Conservation (phyloP, 2,329 filamentous ascomycete genomes). For the Dothistroma pini region DNA sequence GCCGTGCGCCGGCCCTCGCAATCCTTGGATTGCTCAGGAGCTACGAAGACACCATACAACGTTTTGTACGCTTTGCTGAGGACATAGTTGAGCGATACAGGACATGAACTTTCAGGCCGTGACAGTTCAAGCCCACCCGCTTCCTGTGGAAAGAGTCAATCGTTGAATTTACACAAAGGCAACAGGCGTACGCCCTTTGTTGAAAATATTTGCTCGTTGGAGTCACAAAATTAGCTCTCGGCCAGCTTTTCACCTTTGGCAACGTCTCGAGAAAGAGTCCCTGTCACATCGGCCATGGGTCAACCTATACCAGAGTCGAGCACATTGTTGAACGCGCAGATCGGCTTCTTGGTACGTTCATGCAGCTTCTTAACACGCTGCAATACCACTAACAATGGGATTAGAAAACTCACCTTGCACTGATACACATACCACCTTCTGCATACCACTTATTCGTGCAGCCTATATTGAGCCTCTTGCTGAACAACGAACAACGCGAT, state of each 20-base stretch:
- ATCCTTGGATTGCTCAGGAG: not conserved
- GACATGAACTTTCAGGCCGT: slow-evolving; percentile 32
- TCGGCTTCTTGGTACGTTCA: slow-evolving; percentile 45
- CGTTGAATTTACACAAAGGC: slow-evolving; percentile 19
- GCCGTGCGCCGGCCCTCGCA: not conserved
- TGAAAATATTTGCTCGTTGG: not conserved
- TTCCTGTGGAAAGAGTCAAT: slow-evolving; percentile 31
- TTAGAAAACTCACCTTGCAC: slow-evolving; percentile 79
- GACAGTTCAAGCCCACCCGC: slow-evolving; percentile 25
- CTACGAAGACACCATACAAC: not conserved
- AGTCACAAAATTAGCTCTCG: not conserved
- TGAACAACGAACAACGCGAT: slow-evolving; percentile 42
- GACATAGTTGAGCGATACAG: not conserved
- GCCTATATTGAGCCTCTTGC: slow-evolving; percentile 80
- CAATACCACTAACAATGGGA: slow-evolving; percentile 5
- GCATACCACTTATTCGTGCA: slow-evolving; percentile 76
- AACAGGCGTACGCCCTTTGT: slow-evolving; percentile 12
- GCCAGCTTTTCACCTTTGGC: not conserved
- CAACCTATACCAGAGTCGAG: slow-evolving; percentile 35
- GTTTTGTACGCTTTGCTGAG: not conserved
- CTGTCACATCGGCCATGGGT: slow-evolving; percentile 20
- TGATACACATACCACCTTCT: slow-evolving; percentile 84
- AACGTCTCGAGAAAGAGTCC: not conserved
- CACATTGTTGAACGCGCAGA: slow-evolving; percentile 47
- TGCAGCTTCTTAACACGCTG: not conserved